These are phyloP conservation scores for Mycena filopes DNA, from an alignment of 768 basidiomycete species.

Conservation along the genomic window DNA sequence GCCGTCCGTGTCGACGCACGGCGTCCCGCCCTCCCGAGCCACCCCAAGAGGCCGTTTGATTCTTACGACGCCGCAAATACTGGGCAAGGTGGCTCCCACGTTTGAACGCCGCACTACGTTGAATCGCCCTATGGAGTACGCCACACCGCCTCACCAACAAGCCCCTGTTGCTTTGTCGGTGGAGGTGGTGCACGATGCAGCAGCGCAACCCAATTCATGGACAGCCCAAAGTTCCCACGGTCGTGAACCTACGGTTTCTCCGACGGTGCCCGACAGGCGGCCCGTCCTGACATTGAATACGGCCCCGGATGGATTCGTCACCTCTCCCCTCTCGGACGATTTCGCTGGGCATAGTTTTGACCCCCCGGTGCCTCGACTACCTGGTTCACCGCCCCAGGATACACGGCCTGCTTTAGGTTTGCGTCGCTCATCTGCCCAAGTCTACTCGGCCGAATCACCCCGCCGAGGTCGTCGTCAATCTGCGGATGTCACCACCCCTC, in stretches of 20 bases:
- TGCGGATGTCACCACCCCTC: constrained; percentile 21
- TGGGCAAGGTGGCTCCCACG: constrained; percentile 2
- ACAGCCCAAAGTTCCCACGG: constrained; percentile 17
- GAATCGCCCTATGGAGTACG: neutral
- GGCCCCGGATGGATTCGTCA: constrained; percentile 14
- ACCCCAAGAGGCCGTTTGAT: constrained; percentile 29
- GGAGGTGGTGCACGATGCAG: constrained; percentile 17
- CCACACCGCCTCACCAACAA: constrained; percentile 16
- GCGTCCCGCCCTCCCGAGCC: constrained; percentile 27
- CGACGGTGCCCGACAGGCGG: neutral
- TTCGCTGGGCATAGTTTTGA: constrained; percentile 17
- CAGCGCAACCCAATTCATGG: neutral
- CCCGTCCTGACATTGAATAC: constrained; percentile 25
- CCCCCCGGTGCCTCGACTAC: constrained; percentile 10
- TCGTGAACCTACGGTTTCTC: constrained; percentile 24
- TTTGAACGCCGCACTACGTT: constrained; percentile 2
- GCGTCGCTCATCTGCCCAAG: constrained; percentile 35
- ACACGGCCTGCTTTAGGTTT: constrained; percentile 17
- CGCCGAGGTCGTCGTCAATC: constrained; percentile 28
- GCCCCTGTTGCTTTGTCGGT: constrained; percentile 17
- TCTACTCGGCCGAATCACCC: constrained; percentile 29
- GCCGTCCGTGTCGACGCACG: constrained; percentile 30
- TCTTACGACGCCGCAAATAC: constrained; percentile 25
- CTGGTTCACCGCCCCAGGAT: constrained; percentile 6
- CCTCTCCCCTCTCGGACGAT: constrained; percentile 18